phyloP scores from a whole-genome alignment of 352 stramenopile genomes.

The Aphanomyces astaci region DNA sequence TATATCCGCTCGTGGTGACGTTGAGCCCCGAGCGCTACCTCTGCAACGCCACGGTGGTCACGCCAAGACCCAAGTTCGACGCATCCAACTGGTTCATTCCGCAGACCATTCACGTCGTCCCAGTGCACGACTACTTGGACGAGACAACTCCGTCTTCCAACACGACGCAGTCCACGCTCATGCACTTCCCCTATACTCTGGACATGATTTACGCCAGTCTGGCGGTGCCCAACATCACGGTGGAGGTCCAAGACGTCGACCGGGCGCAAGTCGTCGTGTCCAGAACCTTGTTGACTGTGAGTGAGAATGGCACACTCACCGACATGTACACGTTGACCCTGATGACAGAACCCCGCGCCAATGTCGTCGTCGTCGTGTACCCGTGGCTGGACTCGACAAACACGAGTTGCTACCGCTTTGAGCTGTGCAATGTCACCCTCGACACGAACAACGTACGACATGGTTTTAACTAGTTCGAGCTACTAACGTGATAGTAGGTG shows the following conservation, averaged over 20 bases:
- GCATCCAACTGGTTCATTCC: constrained; percentile 59
- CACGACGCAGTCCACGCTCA: constrained; percentile 53
- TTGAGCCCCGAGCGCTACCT: constrained; percentile 62
- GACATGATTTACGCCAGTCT: constrained; percentile 54
- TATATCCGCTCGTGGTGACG: constrained; percentile 55
- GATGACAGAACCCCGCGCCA: constrained; percentile 49
- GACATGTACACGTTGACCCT: constrained; percentile 46
- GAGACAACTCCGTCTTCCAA: constrained; percentile 36
- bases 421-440: constrained; percentile 62
- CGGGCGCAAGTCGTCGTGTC: constrained; percentile 54
- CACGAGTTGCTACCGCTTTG: constrained; percentile 68
- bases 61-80: constrained; percentile 68
- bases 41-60: constrained; percentile 65
- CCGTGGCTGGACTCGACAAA: constrained; percentile 52
- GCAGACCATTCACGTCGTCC: constrained; percentile 38
- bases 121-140: constrained; percentile 56
- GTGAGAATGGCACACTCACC: constrained; percentile 38
- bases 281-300: constrained; percentile 40
- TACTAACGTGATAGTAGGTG: too few relatives aligned
- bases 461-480: too few relatives aligned
- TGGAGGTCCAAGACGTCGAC: constrained; percentile 56
- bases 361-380: constrained; percentile 51
- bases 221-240: constrained; percentile 31
- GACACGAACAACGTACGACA: constrained; percentile 14
- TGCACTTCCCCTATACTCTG: constrained; percentile 51